phyloP scores from a whole-genome alignment of 768 basidiomycete genomes.

The Udeniomyces megalosporus region DNA sequence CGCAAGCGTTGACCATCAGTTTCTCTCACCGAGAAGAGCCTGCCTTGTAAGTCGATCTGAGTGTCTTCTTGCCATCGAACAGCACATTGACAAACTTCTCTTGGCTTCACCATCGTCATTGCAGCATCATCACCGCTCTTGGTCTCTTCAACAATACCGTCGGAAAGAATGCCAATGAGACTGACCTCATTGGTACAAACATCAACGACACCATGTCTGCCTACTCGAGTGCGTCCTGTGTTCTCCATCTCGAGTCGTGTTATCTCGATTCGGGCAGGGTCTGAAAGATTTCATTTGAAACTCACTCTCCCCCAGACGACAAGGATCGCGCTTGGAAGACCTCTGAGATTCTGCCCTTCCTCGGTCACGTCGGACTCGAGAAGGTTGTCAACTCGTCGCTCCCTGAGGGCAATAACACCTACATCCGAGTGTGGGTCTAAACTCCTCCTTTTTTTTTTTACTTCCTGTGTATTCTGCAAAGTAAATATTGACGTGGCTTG shows the following conservation, averaged over 20 bases:
- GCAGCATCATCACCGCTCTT: neutral
- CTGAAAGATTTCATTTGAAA: no score
- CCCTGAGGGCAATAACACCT: neutral
- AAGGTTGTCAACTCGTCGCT: neutral
- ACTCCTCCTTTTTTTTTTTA: no score
- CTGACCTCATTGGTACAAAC: neutral
- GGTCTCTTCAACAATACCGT: slow-evolving; percentile 1
- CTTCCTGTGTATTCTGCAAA: no score
- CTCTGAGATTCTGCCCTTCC: neutral
- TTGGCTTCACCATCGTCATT: no score
- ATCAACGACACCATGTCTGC: slow-evolving; percentile 1
- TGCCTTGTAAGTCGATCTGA: neutral
- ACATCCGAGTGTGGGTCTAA: neutral
- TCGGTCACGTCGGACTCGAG: neutral
- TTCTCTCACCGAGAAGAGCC: slow-evolving; percentile 1
- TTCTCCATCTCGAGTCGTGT: no score
- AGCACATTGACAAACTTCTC: no score
- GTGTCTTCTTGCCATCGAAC: neutral
- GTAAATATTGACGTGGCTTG: no score
- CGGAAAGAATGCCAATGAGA: neutral
- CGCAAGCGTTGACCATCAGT: neutral
- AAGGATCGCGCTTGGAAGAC: neutral
- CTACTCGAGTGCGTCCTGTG: no score
- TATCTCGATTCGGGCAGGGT: no score
- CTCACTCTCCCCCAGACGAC: no score